Evolutionary conservation across 1,139 yeast species (phyloP).

Genomic region (Yamadazyma conglobata): DNA sequence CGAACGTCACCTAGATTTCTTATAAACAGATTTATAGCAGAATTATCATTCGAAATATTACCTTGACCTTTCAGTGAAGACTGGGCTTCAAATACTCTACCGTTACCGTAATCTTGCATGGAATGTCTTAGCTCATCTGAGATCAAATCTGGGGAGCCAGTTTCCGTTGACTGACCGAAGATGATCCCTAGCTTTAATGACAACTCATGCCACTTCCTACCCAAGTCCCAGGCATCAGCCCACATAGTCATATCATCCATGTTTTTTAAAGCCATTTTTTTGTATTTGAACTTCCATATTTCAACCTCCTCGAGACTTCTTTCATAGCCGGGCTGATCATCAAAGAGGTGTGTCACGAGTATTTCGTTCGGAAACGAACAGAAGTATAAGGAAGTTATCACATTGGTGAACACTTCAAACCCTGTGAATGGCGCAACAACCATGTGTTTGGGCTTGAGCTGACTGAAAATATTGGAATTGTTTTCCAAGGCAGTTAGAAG

Average conservation of each 20-base stretch:
- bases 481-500: slow-evolving; percentile 24
- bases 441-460: slow-evolving; percentile 25
- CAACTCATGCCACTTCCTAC: slow-evolving; percentile 23
- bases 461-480: slow-evolving; percentile 21
- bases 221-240: slow-evolving; percentile 25
- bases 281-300: slow-evolving; percentile 16
- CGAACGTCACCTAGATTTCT: no score
- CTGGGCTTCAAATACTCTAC: slow-evolving; percentile 20
- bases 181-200: slow-evolving; percentile 18
- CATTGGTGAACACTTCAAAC: slow-evolving; percentile 33
- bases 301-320: slow-evolving; percentile 12
- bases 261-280: slow-evolving; percentile 18
- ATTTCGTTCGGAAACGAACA: slow-evolving; percentile 26
- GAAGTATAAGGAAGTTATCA: slow-evolving; percentile 30
- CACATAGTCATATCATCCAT: slow-evolving; percentile 19
- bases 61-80: slow-evolving; percentile 7
- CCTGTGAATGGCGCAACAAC: slow-evolving; percentile 40
- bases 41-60: no score
- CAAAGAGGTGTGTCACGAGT: slow-evolving; percentile 13
- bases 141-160: slow-evolving; percentile 13
- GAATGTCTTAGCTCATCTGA: slow-evolving; percentile 22
- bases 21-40: no score
- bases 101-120: slow-evolving; percentile 27
- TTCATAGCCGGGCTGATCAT: slow-evolving; percentile 2
- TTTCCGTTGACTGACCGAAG: slow-evolving; percentile 17